phyloP scores from a whole-genome alignment of 768 basidiomycete species.

The Boletellus emodensis region DNA sequence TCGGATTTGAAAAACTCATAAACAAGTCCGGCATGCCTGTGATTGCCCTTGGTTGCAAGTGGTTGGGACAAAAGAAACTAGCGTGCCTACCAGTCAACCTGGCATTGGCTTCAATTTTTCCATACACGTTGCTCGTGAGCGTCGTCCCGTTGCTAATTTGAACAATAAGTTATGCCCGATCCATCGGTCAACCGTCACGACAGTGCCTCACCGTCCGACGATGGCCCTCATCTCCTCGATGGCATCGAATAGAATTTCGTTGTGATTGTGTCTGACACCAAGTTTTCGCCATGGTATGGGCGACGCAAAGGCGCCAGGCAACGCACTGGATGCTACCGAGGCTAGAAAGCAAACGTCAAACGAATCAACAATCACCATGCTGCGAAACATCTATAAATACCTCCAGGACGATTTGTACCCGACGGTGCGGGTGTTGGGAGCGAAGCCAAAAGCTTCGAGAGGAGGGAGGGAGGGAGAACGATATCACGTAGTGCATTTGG shows the following conservation, averaged over 20 bases:
- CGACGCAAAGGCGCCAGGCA: slow-evolving; percentile 65
- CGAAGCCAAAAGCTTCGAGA: slow-evolving; percentile 61
- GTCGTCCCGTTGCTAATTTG: slow-evolving; percentile 58
- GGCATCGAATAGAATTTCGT: slow-evolving; percentile 93
- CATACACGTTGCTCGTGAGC: slow-evolving; percentile 65
- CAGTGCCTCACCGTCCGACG: slow-evolving; percentile 24
- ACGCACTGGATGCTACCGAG: slow-evolving; percentile 34
- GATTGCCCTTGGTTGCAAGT: not conserved
- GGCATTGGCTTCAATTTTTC: slow-evolving; percentile 73
- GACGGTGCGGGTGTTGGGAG: slow-evolving; percentile 26
- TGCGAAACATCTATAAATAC: slow-evolving; percentile 6
- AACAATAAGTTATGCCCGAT: not conserved
- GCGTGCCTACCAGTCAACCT: slow-evolving; percentile 63
- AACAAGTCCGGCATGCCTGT: slow-evolving; percentile 87
- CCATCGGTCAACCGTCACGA: not conserved
- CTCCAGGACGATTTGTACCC: slow-evolving; percentile 27
- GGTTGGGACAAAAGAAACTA: not conserved
- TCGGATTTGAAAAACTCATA: slow-evolving; percentile 71
- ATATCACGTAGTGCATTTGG: slow-evolving; percentile 89
- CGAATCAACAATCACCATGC: not conserved
- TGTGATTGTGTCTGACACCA: slow-evolving; percentile 76
- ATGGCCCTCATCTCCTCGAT: slow-evolving; percentile 69
- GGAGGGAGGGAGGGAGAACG: slow-evolving; percentile 84
- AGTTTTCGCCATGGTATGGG: slow-evolving; percentile 93
- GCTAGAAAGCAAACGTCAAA: slow-evolving; percentile 6